A percentile compares a stretch with the other conserved stretches of the same genome.
These are phyloP conservation scores for Ceratocystis albifundus DNA, from an alignment of 2,329 filamentous ascomycete species.

Conservation along the genomic window DNA sequence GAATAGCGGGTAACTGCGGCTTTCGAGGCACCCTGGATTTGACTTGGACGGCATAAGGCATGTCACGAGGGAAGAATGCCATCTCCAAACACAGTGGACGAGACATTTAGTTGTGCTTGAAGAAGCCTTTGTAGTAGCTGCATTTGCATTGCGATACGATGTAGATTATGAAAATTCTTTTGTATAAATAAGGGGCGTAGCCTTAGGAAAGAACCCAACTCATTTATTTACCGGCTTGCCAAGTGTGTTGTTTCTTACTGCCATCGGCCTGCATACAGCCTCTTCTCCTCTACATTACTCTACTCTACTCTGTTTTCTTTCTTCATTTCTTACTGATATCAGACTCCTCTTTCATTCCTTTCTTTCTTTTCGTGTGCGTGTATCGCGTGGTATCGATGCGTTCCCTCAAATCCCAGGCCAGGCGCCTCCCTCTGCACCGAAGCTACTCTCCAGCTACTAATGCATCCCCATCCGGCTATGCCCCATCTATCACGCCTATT, in stretches of 20 bases:
- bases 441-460: not conserved
- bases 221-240: too few relatives aligned
- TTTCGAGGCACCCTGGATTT: not conserved
- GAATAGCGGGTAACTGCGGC: not conserved
- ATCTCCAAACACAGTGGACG: not conserved
- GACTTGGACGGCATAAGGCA: not conserved
- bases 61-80: not conserved
- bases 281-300: too few relatives aligned
- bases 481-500: conserved; percentile 36
- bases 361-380: not conserved
- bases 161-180: too few relatives aligned
- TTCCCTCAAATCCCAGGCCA: not conserved
- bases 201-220: too few relatives aligned
- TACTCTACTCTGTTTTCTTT: too few relatives aligned
- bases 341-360: not conserved
- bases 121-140: too few relatives aligned
- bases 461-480: not conserved
- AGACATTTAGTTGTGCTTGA: too few relatives aligned
- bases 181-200: too few relatives aligned
- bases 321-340: not conserved
- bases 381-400: not conserved
- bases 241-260: too few relatives aligned
- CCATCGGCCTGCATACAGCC: too few relatives aligned
- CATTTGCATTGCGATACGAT: too few relatives aligned
- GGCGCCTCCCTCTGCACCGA: not conserved